Percentiles rank a stretch among this genome's conserved stretches.
phyloP scores from a whole-genome alignment of 2,329 filamentous ascomycete genomes.

The Sphaerulina vaccinii region DNA sequence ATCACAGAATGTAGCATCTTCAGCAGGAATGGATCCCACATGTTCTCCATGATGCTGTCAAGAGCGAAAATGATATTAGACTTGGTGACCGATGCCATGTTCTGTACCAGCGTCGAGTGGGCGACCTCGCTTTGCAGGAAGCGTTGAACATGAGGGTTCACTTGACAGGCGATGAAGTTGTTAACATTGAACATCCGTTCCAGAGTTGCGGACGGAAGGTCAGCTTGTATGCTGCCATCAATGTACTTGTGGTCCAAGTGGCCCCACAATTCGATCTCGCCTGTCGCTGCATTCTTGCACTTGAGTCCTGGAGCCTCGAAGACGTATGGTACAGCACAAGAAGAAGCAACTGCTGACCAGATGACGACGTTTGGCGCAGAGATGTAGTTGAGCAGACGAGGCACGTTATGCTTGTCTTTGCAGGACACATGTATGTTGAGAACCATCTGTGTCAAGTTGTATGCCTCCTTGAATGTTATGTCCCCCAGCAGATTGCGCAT shows the following conservation, averaged over 20 bases:
- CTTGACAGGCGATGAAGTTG: conserved; percentile 95
- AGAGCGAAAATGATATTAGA: conserved; percentile 20
- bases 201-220: conserved; percentile 84
- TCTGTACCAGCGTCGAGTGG: conserved; percentile 32
- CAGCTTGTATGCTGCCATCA: conserved; percentile 91
- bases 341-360: conserved; percentile 94
- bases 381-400: conserved; percentile 83
- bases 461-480: conserved; percentile 92
- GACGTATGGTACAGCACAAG: conserved; percentile 85
- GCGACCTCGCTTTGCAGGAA: conserved; percentile 76
- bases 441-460: conserved; percentile 88
- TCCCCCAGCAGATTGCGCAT: conserved; percentile 81
- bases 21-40: conserved; percentile 19
- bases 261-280: conserved; percentile 74
- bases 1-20: conserved; percentile 68
- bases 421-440: conserved; percentile 93
- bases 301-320: conserved; percentile 77
- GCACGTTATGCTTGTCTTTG: conserved; percentile 81
- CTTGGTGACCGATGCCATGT: conserved; percentile 20
- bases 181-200: conserved; percentile 98
- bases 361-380: conserved; percentile 93
- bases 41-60: conserved; percentile 20
- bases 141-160: conserved; percentile 77
- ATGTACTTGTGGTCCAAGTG: conserved; percentile 84
- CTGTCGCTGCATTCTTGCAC: conserved; percentile 80